Evolutionary conservation across 1,139 yeast species (phyloP), one percentile per base, ranked within the genome.

Genomic region (Scheffersomyces quercinus): DNA sequence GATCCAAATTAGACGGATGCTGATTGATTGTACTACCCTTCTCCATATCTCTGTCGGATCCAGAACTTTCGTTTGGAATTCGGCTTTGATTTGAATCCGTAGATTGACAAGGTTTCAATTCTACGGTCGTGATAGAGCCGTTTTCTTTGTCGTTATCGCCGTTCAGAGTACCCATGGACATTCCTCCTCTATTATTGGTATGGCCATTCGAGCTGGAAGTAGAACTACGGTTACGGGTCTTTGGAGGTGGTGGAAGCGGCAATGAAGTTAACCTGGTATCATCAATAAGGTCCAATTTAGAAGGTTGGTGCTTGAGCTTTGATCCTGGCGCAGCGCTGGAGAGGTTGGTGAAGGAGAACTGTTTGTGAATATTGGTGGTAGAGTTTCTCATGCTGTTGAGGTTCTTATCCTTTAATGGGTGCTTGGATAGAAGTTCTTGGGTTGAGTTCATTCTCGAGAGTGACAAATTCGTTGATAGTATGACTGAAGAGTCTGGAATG

Each of bases 261-360:
- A 83, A 76, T 2, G 89, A 83, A 0, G 91, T 85, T 42, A 85
- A 62, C 14, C 77, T 75, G 6, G 77, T 72, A 53, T 74, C 80
- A 55, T 85, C 89, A 5, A 85, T 70, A 44, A 84, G 66, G 50
- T 85, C 90, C 10, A 85, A 65, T 44, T 74, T 73, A 1, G 90
- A 84, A 12, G 64, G 62, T 10, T 68, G 65, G 36, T 57, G 61
- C 31, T 39, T 37, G 29, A 48, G 38, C n/a, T 29, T 28, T 58
- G 61, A 35, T 47, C 35, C 32, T 10, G 44, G 33, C 12, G 35
- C 40, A 5, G 35, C 28, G 16, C 29, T 26, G 35, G 40, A 29
- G 24, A 44, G 29, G 29, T 39, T 38, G 35, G 34, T 13, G 26
- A 39, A 38, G 12, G 42, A 40, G 37, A 38, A 42, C 16, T 42